Evolutionary conservation across 768 basidiomycete species (phyloP).

Genomic region (Solioccasus polychromus): DNA sequence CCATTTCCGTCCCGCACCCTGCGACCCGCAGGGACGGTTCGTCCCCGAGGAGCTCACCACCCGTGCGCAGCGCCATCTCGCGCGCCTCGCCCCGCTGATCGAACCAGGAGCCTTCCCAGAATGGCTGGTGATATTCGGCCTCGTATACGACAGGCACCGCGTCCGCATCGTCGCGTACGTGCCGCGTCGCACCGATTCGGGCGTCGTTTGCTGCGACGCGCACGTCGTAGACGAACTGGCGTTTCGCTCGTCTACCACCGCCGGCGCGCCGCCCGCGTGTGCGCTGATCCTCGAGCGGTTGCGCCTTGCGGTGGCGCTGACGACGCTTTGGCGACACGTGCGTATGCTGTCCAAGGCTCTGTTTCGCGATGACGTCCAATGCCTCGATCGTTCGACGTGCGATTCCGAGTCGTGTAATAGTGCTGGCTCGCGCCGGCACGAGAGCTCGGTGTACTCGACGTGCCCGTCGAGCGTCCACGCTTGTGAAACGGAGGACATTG

Average conservation of each 20-base stretch:
- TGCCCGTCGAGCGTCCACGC: constrained; percentile 14
- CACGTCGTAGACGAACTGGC: constrained; percentile 24
- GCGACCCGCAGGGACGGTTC: background rate
- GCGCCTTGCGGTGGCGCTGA: constrained; percentile 19
- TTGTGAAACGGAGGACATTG: background rate
- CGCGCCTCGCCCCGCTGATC: constrained; percentile 10
- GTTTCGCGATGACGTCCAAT: constrained; percentile 3
- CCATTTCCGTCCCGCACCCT: background rate
- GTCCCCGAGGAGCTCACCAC: constrained; percentile 15
- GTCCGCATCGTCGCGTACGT: constrained; percentile 22
- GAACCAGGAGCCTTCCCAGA: constrained; percentile 17
- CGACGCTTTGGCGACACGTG: constrained; percentile 20
- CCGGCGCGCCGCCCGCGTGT: constrained; percentile 3
- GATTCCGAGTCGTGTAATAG: background rate
- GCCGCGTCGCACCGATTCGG: constrained; percentile 9
- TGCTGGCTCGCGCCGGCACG: constrained; percentile 5
- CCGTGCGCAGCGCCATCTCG: constrained; percentile 9
- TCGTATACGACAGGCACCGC: constrained; percentile 17
- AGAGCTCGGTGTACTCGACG: constrained; percentile 24
- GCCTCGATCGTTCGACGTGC: background rate
- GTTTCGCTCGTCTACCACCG: background rate
- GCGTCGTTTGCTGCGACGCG: constrained; percentile 7
- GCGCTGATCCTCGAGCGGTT: constrained; percentile 13
- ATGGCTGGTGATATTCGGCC: constrained; percentile 26
- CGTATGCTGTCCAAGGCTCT: constrained; percentile 13